These are phyloP conservation scores for Cryphonectria nitschkei DNA, from an alignment of 2,329 filamentous ascomycete genomes.

Conservation along the genomic window DNA sequence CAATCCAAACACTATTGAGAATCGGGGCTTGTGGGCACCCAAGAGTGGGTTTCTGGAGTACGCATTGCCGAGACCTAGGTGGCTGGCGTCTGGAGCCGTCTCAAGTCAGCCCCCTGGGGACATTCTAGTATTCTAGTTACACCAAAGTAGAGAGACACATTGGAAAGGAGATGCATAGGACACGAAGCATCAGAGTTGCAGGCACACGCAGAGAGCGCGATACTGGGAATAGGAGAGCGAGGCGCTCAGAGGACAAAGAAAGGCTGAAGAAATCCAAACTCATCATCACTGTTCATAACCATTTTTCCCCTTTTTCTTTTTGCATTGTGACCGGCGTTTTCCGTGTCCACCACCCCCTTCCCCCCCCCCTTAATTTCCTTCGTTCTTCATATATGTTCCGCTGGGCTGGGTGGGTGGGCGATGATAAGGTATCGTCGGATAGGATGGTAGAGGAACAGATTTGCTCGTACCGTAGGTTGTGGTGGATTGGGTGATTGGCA, in stretches of 20 bases:
- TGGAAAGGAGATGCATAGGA: not conserved
- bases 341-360: not conserved
- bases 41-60: not conserved
- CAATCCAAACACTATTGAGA: not conserved
- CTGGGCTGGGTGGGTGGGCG: not conserved
- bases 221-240: not conserved
- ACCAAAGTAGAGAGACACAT: not conserved
- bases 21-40: not conserved
- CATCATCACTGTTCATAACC: not conserved
- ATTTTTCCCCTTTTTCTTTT: not conserved
- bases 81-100: not conserved
- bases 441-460: not conserved
- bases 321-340: constrained; percentile 8
- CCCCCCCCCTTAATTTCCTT: not conserved
- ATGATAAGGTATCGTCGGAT: not conserved
- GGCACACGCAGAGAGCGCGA: not conserved
- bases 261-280: not conserved
- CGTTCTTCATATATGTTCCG: not conserved
- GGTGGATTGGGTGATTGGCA: not conserved
- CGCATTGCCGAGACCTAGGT: not conserved
- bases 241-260: not conserved
- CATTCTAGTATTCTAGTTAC: not conserved
- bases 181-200: constrained; percentile 1
- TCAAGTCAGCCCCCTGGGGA: not conserved
- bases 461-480: not conserved